These are phyloP conservation scores for Ogataea paraovalis DNA, from an alignment of 805 yeast species.

Conservation along the genomic window DNA sequence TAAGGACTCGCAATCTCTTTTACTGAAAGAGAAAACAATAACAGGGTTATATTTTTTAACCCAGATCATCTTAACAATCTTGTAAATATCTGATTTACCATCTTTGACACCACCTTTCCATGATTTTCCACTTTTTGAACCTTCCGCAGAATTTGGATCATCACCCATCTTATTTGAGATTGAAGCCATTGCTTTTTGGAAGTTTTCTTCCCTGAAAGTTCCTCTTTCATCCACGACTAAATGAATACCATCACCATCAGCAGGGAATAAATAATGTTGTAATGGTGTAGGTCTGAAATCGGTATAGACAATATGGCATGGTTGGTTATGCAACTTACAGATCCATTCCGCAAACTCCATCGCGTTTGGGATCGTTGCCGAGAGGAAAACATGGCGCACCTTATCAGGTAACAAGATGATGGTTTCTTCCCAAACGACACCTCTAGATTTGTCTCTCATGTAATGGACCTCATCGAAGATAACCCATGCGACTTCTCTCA, in stretches of 20 bases:
- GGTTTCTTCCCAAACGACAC: conserved; percentile 99
- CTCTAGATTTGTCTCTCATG: conserved; percentile 94
- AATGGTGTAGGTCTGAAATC: conserved; percentile 98
- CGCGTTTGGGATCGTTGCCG: conserved; percentile 97
- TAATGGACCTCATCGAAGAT: conserved; percentile 98
- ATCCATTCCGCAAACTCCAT: conserved; percentile 99
- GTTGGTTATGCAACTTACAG: conserved; percentile 89
- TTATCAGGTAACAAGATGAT: conserved; percentile 97
- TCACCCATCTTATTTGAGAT: conserved; percentile 81
- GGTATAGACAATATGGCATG: conserved; percentile 97
- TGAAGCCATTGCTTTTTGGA: conserved; percentile 97
- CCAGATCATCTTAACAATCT: conserved; percentile 98
- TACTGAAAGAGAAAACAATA: conserved; percentile 96
- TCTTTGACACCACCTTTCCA: conserved; percentile 78
- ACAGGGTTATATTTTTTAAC: conserved; percentile 95
- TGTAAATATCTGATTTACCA: conserved; percentile 78
- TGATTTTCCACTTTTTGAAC: conserved; percentile 60
- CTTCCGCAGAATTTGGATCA: conserved; percentile 61
- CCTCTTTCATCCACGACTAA: conserved; percentile 97
- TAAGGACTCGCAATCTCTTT: conserved; percentile 91
- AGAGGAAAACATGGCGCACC: conserved; percentile 81
- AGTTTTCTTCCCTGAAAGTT: conserved; percentile 92
- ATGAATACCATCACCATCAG: conserved; percentile 98
- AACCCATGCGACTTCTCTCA: conserved; percentile 95
- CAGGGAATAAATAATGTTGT: conserved; percentile 96